Conservation (phyloP, 2,329 filamentous ascomycete species). For the Pyrenophora seminiperda region DNA sequence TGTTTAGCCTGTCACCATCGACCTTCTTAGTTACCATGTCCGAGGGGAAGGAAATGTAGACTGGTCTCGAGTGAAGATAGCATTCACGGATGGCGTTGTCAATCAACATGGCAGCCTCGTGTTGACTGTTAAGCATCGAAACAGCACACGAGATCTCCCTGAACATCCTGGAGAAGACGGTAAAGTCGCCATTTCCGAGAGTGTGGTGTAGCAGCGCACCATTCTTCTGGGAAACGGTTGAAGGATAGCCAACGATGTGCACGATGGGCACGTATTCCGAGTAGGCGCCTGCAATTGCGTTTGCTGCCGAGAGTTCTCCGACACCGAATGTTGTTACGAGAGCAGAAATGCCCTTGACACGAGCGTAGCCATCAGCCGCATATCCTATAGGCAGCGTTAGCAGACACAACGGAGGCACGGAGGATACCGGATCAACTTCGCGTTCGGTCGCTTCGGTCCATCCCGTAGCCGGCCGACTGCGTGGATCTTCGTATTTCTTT, state of each 20-base stretch:
- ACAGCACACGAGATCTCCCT: constrained; percentile 71
- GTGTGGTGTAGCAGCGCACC: constrained; percentile 55
- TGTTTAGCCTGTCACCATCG: constrained; percentile 73
- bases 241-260: constrained; percentile 55
- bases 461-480: not conserved
- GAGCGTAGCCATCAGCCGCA: constrained; percentile 54
- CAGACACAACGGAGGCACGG: not conserved
- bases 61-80: constrained; percentile 73
- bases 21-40: constrained; percentile 80
- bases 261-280: constrained; percentile 55
- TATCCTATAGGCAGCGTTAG: constrained; percentile 44
- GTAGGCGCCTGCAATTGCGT: constrained; percentile 55
- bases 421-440: not conserved
- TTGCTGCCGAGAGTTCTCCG: constrained; percentile 55
- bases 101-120: constrained; percentile 74
- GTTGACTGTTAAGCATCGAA: constrained; percentile 71
- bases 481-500: too few species aligned
- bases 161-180: constrained; percentile 81
- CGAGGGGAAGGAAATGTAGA: constrained; percentile 82
- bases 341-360: constrained; percentile 54
- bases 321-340: constrained; percentile 56
- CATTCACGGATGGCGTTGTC: constrained; percentile 78
- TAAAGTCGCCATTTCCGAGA: constrained; percentile 69
- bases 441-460: not conserved
- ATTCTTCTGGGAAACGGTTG: constrained; percentile 48